A percentile compares a stretch with the other conserved stretches of the same genome.
These are phyloP conservation scores for Blastomyces emzantsi DNA, from an alignment of 2,329 filamentous ascomycete genomes.

Conservation along the genomic window DNA sequence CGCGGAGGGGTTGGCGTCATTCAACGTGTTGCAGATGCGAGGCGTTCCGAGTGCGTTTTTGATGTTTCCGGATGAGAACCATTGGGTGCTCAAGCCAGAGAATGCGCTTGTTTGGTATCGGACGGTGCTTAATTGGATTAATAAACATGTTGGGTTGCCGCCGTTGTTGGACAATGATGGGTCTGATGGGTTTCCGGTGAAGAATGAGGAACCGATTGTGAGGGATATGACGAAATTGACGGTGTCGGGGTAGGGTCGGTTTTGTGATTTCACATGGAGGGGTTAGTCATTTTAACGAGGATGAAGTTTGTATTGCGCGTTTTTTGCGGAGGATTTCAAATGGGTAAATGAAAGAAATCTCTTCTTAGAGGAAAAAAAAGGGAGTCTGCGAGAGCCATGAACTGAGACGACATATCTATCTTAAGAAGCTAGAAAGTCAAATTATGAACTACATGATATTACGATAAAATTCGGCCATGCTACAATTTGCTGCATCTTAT, in stretches of 20 bases:
- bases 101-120: conserved; percentile 86
- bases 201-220: not conserved
- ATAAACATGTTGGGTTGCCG: conserved; percentile 47
- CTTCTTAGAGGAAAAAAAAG: not conserved
- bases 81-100: conserved; percentile 84
- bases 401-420: not conserved
- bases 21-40: conserved; percentile 72
- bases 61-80: conserved; percentile 70
- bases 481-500: not conserved
- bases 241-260: not conserved
- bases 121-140: conserved; percentile 71
- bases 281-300: no score
- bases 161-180: conserved; percentile 1
- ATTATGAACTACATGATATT: not conserved
- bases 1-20: conserved; percentile 72
- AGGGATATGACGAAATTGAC: not conserved
- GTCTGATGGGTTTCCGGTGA: not conserved
- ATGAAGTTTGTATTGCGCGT: not conserved
- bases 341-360: no score
- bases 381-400: not conserved
- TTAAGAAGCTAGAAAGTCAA: not conserved
- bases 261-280: not conserved
- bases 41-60: conserved; percentile 69
- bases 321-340: not conserved
- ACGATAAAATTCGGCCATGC: not conserved